These are phyloP conservation scores for Annona squamosa DNA, from an alignment of 164 flowering plant species.

Conservation along the genomic window DNA sequence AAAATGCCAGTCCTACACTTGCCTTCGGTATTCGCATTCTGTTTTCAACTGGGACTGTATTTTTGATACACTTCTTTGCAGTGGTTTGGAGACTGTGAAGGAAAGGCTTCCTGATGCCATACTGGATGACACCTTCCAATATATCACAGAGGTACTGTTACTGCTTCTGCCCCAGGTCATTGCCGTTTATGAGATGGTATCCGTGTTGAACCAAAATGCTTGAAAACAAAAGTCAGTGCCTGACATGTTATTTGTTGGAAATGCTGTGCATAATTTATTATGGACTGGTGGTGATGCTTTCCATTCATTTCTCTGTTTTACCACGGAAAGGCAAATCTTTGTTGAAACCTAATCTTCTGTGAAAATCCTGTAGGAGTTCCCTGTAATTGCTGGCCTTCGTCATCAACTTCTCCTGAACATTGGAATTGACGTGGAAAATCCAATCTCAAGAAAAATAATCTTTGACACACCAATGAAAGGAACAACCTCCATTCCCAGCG, in stretches of 20 bases:
- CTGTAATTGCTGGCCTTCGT: constrained; percentile 24
- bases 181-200: background rate
- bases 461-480: background rate
- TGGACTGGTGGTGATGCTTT: background rate
- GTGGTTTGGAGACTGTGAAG: constrained; percentile 24
- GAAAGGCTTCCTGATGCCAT: constrained; percentile 23
- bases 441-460: background rate
- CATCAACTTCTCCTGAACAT: constrained; percentile 22
- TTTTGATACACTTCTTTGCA: constrained; percentile 10
- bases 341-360: background rate
- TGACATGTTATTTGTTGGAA: background rate
- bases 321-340: background rate
- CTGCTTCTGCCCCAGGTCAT: background rate
- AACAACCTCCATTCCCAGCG: background rate
- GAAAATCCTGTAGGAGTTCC: constrained; percentile 28
- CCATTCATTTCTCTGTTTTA: background rate
- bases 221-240: background rate
- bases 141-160: constrained; percentile 21
- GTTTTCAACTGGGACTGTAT: background rate
- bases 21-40: background rate
- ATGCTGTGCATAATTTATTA: background rate
- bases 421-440: constrained; percentile 14
- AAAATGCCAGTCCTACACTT: background rate
- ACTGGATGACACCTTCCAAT: constrained; percentile 19
- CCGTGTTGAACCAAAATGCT: background rate